These are phyloP conservation scores for Kazachstania sp. DNA, from an alignment of 1,139 yeast species.

Conservation along the genomic window DNA sequence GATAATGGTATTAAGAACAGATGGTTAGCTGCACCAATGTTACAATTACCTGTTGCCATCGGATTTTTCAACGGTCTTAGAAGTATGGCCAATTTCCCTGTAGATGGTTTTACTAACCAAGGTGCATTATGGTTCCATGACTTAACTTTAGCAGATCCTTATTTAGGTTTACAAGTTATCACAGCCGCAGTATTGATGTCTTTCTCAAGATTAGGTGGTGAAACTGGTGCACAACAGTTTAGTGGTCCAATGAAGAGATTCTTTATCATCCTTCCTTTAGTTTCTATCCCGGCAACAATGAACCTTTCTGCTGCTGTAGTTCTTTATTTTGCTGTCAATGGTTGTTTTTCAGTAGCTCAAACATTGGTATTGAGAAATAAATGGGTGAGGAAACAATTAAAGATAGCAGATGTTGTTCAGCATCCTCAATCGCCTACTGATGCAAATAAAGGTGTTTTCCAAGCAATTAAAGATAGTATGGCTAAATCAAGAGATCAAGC, in stretches of 20 bases:
- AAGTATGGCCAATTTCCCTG: slow-evolving; percentile 77
- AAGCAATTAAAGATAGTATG: slow-evolving; percentile 52
- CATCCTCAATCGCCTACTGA: slow-evolving; percentile 40
- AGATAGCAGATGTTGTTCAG: slow-evolving; percentile 59
- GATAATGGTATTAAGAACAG: slow-evolving; percentile 67
- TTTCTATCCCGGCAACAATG: slow-evolving; percentile 81
- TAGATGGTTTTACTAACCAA: slow-evolving; percentile 68
- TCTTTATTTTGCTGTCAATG: slow-evolving; percentile 75
- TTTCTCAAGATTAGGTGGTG: slow-evolving; percentile 82
- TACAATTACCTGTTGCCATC: slow-evolving; percentile 76
- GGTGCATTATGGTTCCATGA: slow-evolving; percentile 82
- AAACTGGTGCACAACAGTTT: slow-evolving; percentile 72
- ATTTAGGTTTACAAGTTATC: slow-evolving; percentile 73
- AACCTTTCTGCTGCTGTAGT: slow-evolving; percentile 78
- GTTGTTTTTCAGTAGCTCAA: slow-evolving; percentile 65
- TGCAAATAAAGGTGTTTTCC: slow-evolving; percentile 38
- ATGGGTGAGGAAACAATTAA: slow-evolving; percentile 46
- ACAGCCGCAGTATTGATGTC: slow-evolving; percentile 74
- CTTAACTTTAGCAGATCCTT: slow-evolving; percentile 80
- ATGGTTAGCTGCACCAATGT: slow-evolving; percentile 60
- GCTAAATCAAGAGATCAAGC: slow-evolving; percentile 50
- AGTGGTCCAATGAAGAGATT: slow-evolving; percentile 64
- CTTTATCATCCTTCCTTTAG: slow-evolving; percentile 65
- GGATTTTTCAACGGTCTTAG: slow-evolving; percentile 86
- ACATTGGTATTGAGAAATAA: slow-evolving; percentile 54